Evolutionary conservation across 1,284 basidiomycete species (phyloP).

Genomic region (Trametes versicolor): DNA sequence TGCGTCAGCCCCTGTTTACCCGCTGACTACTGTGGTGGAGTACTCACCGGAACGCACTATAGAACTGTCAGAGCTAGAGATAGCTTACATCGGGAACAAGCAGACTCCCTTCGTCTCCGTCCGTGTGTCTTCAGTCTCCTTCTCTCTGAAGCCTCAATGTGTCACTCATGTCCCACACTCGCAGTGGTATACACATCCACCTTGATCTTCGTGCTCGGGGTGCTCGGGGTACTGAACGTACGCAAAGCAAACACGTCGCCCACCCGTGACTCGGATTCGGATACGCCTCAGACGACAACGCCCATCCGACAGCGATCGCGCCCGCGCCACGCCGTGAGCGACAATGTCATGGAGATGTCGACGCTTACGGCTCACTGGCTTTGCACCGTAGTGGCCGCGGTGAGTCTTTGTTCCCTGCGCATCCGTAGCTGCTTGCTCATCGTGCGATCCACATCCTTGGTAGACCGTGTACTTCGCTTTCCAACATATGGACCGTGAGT

Average conservation of each 20-base stretch:
- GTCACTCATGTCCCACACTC: background rate
- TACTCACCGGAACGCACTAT: background rate
- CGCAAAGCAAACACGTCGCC: background rate
- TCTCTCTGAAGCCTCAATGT: background rate
- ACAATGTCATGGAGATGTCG: background rate
- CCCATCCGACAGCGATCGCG: background rate
- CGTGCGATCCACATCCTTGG: too few relatives aligned
- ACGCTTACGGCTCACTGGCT: background rate
- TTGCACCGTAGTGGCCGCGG: background rate
- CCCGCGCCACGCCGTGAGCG: background rate
- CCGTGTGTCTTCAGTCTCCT: background rate
- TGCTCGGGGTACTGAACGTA: background rate
- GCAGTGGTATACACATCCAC: conserved; percentile 3
- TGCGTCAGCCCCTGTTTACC: background rate
- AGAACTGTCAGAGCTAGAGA: conserved; percentile 6
- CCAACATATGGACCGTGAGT: conserved; percentile 3
- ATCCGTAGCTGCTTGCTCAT: background rate
- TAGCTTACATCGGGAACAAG: conserved; percentile 2
- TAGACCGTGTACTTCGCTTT: conserved; percentile 2
- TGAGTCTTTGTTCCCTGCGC: background rate
- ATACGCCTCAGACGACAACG: background rate
- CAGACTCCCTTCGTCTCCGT: conserved; percentile 1
- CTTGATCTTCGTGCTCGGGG: conserved; percentile 1
- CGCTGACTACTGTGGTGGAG: too few relatives aligned
- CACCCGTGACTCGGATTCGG: background rate